Base-by-base conservation (phyloP, 2,329 filamentous ascomycete species). In the Pestalotiopsis sp. region DNA sequence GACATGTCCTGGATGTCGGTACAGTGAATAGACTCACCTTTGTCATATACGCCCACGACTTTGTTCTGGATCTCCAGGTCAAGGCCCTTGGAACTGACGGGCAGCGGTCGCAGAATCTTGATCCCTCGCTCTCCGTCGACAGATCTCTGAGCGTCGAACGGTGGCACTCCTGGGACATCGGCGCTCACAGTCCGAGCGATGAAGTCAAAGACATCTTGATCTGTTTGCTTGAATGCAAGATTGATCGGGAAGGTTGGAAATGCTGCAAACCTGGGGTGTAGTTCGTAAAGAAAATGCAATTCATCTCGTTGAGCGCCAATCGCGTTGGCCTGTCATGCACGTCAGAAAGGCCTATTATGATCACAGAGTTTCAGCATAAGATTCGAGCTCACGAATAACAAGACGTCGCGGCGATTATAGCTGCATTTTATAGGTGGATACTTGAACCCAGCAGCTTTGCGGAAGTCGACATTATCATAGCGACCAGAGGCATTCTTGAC, bases 171-270 rank as follows among this genome's bases (percentile, higher is more conserved):
- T 1, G 82, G 82, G 0, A 83, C 78, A 6, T 77, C 71, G 41
- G 71, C 75, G 1, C 76, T 70, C 1, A 77, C 77, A 36, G 77
- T 79, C 27, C 78, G 78, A 6, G 78, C 73, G 27, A 64, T 64
- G 23, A 64, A 64, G 23, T 64, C 62, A 41, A 64, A 64, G 11
- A 64, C 62, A 70, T 84, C 82, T 68, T 83, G 80, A 64, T 81
- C 78, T 5, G 82, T 82, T 72, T 81, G 79, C 73, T 84, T 85
- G 75, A 83, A 84, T 49, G 78, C 76, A 4, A 84, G 77, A 67
- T 83, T 83, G 71, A 83, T 80, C 36, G 83, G 80, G 68, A 84
- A 85, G 0, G 83, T 85, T n/a, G 83, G 83, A 70, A 85, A 85
- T 6, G 75, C 76, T 17, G 82, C 79, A 61, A 85, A 84, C 23